Evolutionary conservation across 2,329 filamentous ascomycete species (phyloP), one percentile per base, ranked within the genome.

Genomic region (Colletotrichum lini): DNA sequence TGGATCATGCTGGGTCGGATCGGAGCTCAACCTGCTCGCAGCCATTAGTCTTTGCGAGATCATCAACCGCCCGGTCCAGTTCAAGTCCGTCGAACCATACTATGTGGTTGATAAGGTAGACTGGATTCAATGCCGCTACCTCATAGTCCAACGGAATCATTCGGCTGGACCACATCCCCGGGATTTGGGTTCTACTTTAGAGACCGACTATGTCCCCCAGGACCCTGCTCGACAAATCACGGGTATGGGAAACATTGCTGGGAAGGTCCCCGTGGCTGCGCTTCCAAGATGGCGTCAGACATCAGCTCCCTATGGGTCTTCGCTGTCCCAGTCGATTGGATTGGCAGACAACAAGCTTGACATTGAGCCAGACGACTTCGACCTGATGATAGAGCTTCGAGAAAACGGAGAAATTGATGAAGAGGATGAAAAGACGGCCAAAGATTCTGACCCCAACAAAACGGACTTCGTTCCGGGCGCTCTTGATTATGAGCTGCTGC

Each of bases 121-220:
- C 76, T 98, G 95, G 95, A 95, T 97, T 70, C 94, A 97, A 77
- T 95, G 94, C 35, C 89, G 95, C 53, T 98, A 97, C 80, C 85
- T 98, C 2, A 93, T 98, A 74, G 89, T 85, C 23, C 63, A 74
- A 16, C 45, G 53, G 21, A 47, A 26, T 13, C 23, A 52, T 2
- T 6, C 23, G 35, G 16, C 23, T 10, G 13, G 6, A 18, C 18
- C n/a, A 16, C 54, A 57, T 7, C 7, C n/a, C 4, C 40, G 13
- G 10, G 35, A 65, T 15, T 15, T 18, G 8, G 7, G 26, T 16
- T n/a, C 47, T 10, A 26, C 15, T 30, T 13, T 7, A 21, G 42
- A 56, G 2, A 21, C 61, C 5, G 75, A 70, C 2, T 79, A 78
- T 30, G 67, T 82, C 12, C 6, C 69, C 15, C 80, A 82, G 66